Conservation (phyloP, 2,329 filamentous ascomycete species). For the Phyllosticta ampelicida region DNA sequence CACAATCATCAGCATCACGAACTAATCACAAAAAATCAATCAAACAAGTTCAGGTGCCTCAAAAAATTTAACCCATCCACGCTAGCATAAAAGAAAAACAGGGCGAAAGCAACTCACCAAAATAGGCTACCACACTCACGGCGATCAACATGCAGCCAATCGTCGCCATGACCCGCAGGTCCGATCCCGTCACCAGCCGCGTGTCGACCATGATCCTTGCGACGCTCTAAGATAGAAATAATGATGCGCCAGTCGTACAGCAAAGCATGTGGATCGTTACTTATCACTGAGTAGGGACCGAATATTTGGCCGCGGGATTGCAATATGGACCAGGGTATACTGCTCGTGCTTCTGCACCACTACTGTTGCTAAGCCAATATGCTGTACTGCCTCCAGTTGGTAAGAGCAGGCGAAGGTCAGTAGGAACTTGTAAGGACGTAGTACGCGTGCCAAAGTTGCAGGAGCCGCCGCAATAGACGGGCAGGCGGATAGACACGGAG, state of each 20-base stretch:
- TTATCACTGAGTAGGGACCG: background rate
- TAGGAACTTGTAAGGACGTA: too few relatives aligned
- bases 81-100: background rate
- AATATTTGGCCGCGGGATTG: background rate
- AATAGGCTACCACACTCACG: background rate
- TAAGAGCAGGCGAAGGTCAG: too few relatives aligned
- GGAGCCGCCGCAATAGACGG: background rate
- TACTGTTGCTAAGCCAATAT: background rate
- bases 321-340: background rate
- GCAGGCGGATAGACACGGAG: background rate
- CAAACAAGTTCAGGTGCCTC: background rate
- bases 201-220: background rate
- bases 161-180: background rate
- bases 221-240: background rate
- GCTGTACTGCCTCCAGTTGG: too few relatives aligned
- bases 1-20: background rate
- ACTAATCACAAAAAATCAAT: background rate
- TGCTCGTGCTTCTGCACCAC: background rate
- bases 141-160: background rate
- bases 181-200: background rate
- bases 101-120: background rate
- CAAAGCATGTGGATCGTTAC: background rate
- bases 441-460: background rate
- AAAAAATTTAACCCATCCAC: background rate
- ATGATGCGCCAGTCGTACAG: background rate